Conservation (phyloP, 495 filamentous ascomycete genomes). For the Penicillium lagena region DNA sequence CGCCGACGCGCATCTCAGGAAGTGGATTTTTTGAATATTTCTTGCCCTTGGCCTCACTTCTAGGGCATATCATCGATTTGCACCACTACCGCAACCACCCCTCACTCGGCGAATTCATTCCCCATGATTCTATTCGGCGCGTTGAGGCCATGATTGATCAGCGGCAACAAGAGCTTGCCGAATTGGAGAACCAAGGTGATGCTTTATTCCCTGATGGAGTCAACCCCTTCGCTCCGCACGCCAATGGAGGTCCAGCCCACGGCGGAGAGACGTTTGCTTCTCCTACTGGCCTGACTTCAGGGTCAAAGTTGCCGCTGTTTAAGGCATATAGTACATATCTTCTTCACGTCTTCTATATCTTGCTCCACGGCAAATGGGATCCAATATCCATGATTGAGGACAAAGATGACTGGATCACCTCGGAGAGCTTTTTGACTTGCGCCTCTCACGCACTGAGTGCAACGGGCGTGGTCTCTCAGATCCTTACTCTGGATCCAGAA, state of each 20-base stretch:
- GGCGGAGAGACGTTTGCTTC: not conserved
- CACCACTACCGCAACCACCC: constrained; percentile 72
- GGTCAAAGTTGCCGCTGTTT: constrained; percentile 8
- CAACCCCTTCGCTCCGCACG: no score
- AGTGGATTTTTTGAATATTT: constrained; percentile 67
- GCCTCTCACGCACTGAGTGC: constrained; percentile 50
- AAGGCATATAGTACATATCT: constrained; percentile 37
- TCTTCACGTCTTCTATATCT: constrained; percentile 52
- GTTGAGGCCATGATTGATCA: constrained; percentile 12
- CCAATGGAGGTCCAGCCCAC: no score
- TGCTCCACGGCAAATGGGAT: constrained; percentile 54
- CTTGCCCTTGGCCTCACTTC: constrained; percentile 73
- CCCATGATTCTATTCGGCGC: constrained; percentile 8
- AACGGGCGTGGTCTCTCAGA: constrained; percentile 45
- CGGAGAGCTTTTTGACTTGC: constrained; percentile 43
- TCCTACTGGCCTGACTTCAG: not conserved
- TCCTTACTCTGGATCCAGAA: constrained; percentile 50
- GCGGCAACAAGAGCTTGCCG: constrained; percentile 12
- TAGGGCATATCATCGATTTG: constrained; percentile 77
- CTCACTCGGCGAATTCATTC: constrained; percentile 46
- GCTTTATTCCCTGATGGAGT: not conserved
- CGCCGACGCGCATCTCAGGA: constrained; percentile 19
- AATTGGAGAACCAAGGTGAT: not conserved
- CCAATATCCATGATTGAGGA: constrained; percentile 52
- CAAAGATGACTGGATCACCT: constrained; percentile 52